Percentiles rank a stretch among this genome's conserved stretches.
phyloP scores from a whole-genome alignment of 2,329 filamentous ascomycete genomes.

The Trichoderma sp. region DNA sequence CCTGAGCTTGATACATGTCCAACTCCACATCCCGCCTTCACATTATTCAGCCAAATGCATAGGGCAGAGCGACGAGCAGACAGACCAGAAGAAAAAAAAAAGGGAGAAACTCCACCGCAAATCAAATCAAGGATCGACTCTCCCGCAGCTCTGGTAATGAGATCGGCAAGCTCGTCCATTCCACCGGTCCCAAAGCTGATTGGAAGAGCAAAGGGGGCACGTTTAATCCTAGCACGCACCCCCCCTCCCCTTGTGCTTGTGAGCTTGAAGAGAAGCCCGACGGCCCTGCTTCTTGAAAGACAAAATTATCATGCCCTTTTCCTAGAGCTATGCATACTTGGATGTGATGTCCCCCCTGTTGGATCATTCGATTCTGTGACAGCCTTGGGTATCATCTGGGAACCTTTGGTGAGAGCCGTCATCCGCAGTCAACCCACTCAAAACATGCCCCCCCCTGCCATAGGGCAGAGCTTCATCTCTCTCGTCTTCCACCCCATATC shows the following conservation, averaged over 20 bases:
- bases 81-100: not conserved
- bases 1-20: not conserved
- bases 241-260: not conserved
- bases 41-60: not conserved
- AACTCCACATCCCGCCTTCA: not conserved
- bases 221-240: not conserved
- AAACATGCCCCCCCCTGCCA: not conserved
- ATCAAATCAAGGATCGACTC: not conserved
- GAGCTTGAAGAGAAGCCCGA: not conserved
- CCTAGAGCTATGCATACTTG: not conserved
- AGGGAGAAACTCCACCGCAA: not conserved
- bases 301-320: not conserved
- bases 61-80: not conserved
- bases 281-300: not conserved
- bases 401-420: not conserved
- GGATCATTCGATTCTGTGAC: not conserved
- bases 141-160: slow-evolving; percentile 2
- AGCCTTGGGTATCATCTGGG: not conserved
- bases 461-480: slow-evolving; percentile 4
- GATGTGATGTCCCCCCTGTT: not conserved
- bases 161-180: not conserved
- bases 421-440: not conserved
- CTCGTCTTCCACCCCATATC: not conserved
- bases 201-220: not conserved
- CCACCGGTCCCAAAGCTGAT: not conserved